A percentile compares a stretch with the other conserved stretches of the same genome.
phyloP scores from a whole-genome alignment of 1,284 basidiomycete genomes.

The Schizophyllum amplum region DNA sequence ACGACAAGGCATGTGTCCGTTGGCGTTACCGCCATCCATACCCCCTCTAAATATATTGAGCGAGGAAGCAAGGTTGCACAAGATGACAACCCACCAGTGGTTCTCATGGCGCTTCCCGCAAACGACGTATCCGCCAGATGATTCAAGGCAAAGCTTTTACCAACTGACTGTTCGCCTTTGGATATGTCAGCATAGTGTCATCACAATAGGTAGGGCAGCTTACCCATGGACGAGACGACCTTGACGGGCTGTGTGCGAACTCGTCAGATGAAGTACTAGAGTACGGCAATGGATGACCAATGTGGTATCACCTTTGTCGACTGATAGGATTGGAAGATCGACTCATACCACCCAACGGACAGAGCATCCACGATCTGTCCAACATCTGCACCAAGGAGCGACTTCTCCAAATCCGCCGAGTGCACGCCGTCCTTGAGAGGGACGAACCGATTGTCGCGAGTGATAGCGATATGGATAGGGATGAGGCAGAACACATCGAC shows the following conservation, averaged over 20 bases:
- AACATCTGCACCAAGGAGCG: constrained; percentile 48
- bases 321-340: constrained; percentile 53
- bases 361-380: constrained; percentile 42
- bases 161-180: constrained; percentile 50
- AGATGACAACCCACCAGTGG: constrained; percentile 28
- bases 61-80: background rate
- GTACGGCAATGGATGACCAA: background rate
- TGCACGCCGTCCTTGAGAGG: constrained; percentile 52
- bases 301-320: constrained; percentile 34
- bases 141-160: constrained; percentile 54
- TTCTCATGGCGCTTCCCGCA: constrained; percentile 58
- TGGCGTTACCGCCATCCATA: constrained; percentile 62
- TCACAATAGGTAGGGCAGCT: constrained; percentile 1
- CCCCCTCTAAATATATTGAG: constrained; percentile 33
- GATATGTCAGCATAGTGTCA: background rate
- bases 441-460: constrained; percentile 49
- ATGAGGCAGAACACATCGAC: constrained; percentile 55
- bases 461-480: constrained; percentile 54
- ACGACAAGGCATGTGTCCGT: constrained; percentile 46
- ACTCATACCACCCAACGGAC: constrained; percentile 61
- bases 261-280: background rate
- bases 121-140: constrained; percentile 61
- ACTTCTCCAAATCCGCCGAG: constrained; percentile 38
- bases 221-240: constrained; percentile 59
- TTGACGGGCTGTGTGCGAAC: constrained; percentile 41